A percentile compares a stretch with the other conserved stretches of the same genome.
Evolutionary conservation across 192 early-diverging fungal genomes (phyloP).

Genomic region (Backusella australiensis): DNA sequence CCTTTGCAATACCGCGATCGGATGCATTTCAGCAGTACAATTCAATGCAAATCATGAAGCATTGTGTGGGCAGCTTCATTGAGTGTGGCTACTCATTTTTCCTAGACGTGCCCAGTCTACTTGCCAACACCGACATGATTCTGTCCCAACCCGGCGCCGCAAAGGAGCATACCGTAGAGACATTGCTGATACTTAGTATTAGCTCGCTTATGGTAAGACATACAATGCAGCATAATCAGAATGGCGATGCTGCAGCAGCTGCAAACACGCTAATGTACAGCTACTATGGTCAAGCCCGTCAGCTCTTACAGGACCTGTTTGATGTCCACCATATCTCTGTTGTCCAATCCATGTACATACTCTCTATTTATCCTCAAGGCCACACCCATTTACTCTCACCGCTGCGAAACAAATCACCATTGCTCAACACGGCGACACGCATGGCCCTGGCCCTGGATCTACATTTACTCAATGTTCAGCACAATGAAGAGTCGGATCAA

Average conservation of each 20-base stretch:
- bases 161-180: conserved; percentile 10
- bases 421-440: conserved; percentile 7
- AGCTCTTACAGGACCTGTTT: conserved; percentile 30
- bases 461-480: conserved; percentile 13
- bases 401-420: not conserved
- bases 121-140: not conserved
- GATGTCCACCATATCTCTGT: conserved; percentile 23
- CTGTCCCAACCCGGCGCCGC: not conserved
- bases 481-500: not conserved
- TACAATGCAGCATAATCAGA: conserved; percentile 15
- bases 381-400: conserved; percentile 15
- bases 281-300: conserved; percentile 22
- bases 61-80: conserved; percentile 29
- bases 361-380: conserved; percentile 23
- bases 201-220: conserved; percentile 29
- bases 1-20: not conserved
- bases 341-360: conserved; percentile 26
- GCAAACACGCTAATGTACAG: conserved; percentile 8
- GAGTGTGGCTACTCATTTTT: conserved; percentile 22
- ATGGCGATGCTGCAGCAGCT: not conserved
- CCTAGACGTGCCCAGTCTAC: conserved; percentile 10
- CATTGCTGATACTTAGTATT: conserved; percentile 23
- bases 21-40: conserved; percentile 20
- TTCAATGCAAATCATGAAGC: conserved; percentile 22
- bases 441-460: conserved; percentile 20